Evolutionary conservation across 139 green algal species (phyloP), one percentile per base, ranked within the genome.

Genomic region (Chlamydomonas incerta): DNA sequence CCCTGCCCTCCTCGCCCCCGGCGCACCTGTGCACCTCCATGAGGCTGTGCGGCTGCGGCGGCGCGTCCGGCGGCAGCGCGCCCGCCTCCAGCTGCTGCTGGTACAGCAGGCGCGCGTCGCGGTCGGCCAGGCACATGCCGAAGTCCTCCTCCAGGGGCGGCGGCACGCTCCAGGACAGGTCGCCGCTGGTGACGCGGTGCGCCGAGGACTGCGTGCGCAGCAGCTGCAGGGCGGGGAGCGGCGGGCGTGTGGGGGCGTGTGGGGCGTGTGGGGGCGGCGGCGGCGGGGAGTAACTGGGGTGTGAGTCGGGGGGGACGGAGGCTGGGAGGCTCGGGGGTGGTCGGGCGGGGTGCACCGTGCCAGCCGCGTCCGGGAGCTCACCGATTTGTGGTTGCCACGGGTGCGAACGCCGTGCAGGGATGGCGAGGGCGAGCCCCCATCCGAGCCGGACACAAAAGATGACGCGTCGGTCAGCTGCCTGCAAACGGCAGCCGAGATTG

Each of bases 151-250:
- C 88, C n/a, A 93, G 88, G 8, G 80, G 57, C 2, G 89, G 82
- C 17, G 92, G 92, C 72, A 94, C 86, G 0, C 89, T 83, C 93
- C 93, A 96, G 14, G 91, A 84, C 68, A 86, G 62, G 85, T 89
- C 80, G 13, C 80, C 80, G 55, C n/a, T 62, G 26, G 31, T 62
- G 5, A 86, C 68, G 14, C 68, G 67, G 80, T 86, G 35, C 52
- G 41, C 26, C 17, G 33, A 72, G 20, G 34, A 13, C 17, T 47
- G 26, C 11, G 17, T 29, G 67, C 67, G 62, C 14, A 9, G 24
- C 68, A 72, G 67, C 15, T 10, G 47, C 23, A 62, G 26, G 29
- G 34, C 24, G 50, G 72, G n/a, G 50, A n/a, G 20, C 20, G 55
- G 55, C 2, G 55, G 17, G 8, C 41, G 13, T 21, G 55, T 24